Evolutionary conservation across 73 alveolate genomes (phyloP), one percentile per base, ranked within the genome.

Genomic region (Symbiodinium pilosum): DNA sequence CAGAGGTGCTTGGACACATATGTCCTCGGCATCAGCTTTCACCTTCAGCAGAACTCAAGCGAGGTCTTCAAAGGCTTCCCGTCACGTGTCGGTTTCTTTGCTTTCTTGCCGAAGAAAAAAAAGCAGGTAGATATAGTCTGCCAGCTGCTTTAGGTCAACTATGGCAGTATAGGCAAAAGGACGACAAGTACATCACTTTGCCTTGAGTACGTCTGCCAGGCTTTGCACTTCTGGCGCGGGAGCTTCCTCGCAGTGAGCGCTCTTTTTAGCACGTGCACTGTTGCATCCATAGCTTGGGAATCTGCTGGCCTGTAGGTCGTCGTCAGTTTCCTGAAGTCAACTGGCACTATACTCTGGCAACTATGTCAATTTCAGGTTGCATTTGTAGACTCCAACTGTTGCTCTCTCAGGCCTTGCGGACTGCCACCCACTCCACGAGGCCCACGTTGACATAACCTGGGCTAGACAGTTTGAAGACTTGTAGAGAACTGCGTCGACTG

Each of bases 401-500:
- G 59, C 59, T 9, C 14, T 6, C 34, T 64, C 43, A 36, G 77
- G 18, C 97, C 97, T 91, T 83, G 39, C 97, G 97, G 6, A 88
- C 97, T 40, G 97, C 97, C 54, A 69, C 71, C 97, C 97, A 91
- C 81, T 91, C 97, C 89, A 91, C 97, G 75, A 91, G 81, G 20
- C 97, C 97, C 52, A 91, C 97, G 26, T 91, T 91, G 51, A 91
- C 97, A 40, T 39, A 91, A 56, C 97, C 97, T 91, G 40, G 24
- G 44, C 7, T 52, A 4, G 6, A 30, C 6, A n/a, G 12, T 20
- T 32, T 42, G 32, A 73, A 38, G 6, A 34, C n/a, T n/a, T n/a
- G n/a, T n/a, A n/a, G 42, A 28, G 40, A 69, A 28, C 16, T 69
- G 40, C 41, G 28, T 38, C 24, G 14, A 47, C 59, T 47, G 59